Conservation (phyloP, 257 asterid genomes). For the Capsicum baccatum region DNA sequence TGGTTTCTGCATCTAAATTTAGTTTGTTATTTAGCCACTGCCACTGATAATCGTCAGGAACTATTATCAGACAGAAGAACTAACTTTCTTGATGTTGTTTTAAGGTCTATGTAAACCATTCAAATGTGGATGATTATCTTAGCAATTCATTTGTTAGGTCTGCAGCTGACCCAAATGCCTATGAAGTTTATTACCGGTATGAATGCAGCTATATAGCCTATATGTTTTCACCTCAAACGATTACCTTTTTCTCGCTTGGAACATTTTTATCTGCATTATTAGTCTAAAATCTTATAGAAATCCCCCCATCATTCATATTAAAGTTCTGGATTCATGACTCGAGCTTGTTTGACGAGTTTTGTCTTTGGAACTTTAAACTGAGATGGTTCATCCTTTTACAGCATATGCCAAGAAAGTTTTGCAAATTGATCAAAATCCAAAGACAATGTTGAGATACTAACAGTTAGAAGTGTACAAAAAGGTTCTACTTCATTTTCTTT, state of each 20-base stretch:
- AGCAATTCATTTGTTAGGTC: conserved; percentile 75
- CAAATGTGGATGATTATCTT: conserved; percentile 87
- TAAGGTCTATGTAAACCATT: conserved; percentile 75
- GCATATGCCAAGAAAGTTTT: neutral
- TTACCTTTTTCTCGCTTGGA: neutral
- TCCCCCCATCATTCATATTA: neutral
- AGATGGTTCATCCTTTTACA: neutral
- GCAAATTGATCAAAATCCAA: neutral
- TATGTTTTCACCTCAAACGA: neutral
- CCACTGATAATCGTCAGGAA: neutral
- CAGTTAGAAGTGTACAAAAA: conserved; percentile 3
- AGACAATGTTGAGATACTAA: neutral
- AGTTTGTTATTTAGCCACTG: neutral
- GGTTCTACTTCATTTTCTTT: neutral
- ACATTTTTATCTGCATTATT: neutral
- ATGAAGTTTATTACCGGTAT: conserved; percentile 95
- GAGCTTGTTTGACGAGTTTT: neutral
- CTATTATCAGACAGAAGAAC: neutral
- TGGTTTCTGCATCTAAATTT: conserved; percentile 10
- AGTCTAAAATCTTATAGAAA: neutral
- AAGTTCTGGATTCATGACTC: neutral
- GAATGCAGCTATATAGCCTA: neutral
- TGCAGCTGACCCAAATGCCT: conserved; percentile 87
- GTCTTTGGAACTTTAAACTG: neutral
- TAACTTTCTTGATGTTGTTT: conserved; percentile 15